Evolutionary conservation across 805 yeast genomes (phyloP).

Genomic region (Monosporozyma aquatica): DNA sequence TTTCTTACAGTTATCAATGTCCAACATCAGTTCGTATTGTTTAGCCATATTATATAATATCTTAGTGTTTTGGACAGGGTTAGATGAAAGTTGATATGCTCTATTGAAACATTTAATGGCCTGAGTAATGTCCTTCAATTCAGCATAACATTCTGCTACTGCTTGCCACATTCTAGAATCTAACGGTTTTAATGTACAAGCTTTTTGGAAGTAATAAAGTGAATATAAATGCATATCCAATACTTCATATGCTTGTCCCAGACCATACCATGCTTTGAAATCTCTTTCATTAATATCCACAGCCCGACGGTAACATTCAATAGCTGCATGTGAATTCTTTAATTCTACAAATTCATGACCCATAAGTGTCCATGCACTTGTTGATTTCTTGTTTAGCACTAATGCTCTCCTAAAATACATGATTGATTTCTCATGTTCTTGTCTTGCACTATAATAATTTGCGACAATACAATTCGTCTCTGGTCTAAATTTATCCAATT

Average conservation of each 20-base stretch:
- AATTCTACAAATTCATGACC: constrained; percentile 97
- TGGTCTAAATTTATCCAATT: constrained; percentile 78
- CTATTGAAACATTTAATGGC: constrained; percentile 75
- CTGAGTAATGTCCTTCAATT: constrained; percentile 58
- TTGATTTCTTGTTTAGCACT: constrained; percentile 65
- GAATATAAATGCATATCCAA: constrained; percentile 92
- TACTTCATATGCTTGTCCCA: constrained; percentile 97
- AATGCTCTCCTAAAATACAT: constrained; percentile 87
- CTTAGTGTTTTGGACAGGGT: constrained; percentile 45
- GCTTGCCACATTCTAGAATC: constrained; percentile 98
- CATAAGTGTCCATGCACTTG: constrained; percentile 96
- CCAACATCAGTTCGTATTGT: constrained; percentile 50
- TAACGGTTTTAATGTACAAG: constrained; percentile 76
- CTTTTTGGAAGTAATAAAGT: constrained; percentile 82
- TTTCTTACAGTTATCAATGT: constrained; percentile 42
- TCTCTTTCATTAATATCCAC: constrained; percentile 84
- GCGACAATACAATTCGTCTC: constrained; percentile 94
- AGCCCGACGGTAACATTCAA: constrained; percentile 88
- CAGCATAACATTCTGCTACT: constrained; percentile 79
- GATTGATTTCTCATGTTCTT: constrained; percentile 92
- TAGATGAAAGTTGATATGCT: constrained; percentile 48
- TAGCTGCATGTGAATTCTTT: constrained; percentile 94
- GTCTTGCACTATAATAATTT: constrained; percentile 81
- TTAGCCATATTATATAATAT: constrained; percentile 56
- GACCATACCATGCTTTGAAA: constrained; percentile 95